These are phyloP conservation scores for Chaetomium fimeti DNA, from an alignment of 495 filamentous ascomycete genomes.

Conservation along the genomic window DNA sequence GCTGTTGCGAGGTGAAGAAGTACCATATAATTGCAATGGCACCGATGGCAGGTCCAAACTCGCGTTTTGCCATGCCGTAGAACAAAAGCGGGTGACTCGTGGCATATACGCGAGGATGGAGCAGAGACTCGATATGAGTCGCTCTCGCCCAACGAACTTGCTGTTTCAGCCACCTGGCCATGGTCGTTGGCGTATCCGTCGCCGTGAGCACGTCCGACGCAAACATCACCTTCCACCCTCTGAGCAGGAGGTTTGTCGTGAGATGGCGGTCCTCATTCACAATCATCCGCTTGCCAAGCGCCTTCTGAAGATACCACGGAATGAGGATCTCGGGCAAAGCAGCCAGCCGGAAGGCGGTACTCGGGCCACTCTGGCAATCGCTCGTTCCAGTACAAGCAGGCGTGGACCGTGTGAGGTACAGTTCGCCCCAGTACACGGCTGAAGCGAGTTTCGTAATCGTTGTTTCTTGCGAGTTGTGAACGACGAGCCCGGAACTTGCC, in stretches of 20 bases:
- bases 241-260: conserved; percentile 17
- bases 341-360: conserved; percentile 16
- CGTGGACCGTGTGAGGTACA: conserved; percentile 22
- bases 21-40: conserved; percentile 19
- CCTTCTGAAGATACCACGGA: conserved; percentile 18
- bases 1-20: conserved; percentile 12
- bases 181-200: conserved; percentile 20
- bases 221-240: conserved; percentile 22
- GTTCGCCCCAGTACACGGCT: conserved; percentile 21
- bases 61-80: conserved; percentile 22
- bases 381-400: conserved; percentile 17
- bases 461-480: conserved; percentile 18
- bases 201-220: conserved; percentile 18
- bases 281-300: conserved; percentile 22
- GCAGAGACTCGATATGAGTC: conserved; percentile 21
- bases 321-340: conserved; percentile 17
- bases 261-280: conserved; percentile 24
- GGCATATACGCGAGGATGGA: conserved; percentile 18
- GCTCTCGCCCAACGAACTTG: conserved; percentile 24
- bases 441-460: conserved; percentile 11
- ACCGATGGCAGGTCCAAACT: conserved; percentile 20
- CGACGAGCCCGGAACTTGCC: conserved; percentile 13
- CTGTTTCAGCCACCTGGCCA: conserved; percentile 19
- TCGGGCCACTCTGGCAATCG: conserved; percentile 21
- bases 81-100: conserved; percentile 17